Evolutionary conservation across 2,329 filamentous ascomycete species (phyloP).

Genomic region (Apiospora hydei): DNA sequence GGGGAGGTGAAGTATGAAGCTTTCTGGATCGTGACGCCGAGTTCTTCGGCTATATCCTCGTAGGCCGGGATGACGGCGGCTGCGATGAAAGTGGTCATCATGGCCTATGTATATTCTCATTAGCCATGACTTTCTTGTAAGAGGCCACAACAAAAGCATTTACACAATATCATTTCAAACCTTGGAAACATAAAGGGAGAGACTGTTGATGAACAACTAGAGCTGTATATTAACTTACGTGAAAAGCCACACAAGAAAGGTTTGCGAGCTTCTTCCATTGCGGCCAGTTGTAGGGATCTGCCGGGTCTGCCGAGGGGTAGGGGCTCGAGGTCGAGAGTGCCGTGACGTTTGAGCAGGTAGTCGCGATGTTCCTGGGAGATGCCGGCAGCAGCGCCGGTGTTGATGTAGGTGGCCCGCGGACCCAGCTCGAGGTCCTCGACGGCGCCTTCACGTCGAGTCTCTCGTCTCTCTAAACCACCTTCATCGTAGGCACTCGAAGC

Average conservation of each 20-base stretch:
- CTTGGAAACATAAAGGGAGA: neutral
- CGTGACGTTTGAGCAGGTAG: constrained; percentile 60
- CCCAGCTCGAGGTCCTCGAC: constrained; percentile 19
- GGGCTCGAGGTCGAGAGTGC: constrained; percentile 61
- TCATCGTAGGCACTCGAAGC: neutral
- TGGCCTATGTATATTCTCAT: constrained; percentile 41
- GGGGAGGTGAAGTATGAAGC: constrained; percentile 61
- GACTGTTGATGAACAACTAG: neutral
- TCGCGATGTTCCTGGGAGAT: constrained; percentile 53
- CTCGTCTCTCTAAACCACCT: neutral
- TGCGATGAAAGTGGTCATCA: constrained; percentile 64
- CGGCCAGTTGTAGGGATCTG: constrained; percentile 65
- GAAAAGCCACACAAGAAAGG: constrained; percentile 61
- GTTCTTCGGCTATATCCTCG: constrained; percentile 57
- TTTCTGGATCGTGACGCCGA: constrained; percentile 54
- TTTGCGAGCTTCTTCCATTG: constrained; percentile 61
- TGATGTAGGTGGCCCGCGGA: constrained; percentile 17
- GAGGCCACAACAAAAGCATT: neutral
- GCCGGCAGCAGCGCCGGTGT: constrained; percentile 24
- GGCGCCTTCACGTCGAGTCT: neutral
- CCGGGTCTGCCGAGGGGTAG: constrained; percentile 55
- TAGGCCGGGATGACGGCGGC: constrained; percentile 62
- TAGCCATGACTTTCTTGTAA: neutral
- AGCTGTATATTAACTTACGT: constrained; percentile 35
- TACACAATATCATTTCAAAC: no score